Evolutionary conservation across 768 basidiomycete species (phyloP), one percentile per base, ranked within the genome.

Genomic region (Royoungia palumana): DNA sequence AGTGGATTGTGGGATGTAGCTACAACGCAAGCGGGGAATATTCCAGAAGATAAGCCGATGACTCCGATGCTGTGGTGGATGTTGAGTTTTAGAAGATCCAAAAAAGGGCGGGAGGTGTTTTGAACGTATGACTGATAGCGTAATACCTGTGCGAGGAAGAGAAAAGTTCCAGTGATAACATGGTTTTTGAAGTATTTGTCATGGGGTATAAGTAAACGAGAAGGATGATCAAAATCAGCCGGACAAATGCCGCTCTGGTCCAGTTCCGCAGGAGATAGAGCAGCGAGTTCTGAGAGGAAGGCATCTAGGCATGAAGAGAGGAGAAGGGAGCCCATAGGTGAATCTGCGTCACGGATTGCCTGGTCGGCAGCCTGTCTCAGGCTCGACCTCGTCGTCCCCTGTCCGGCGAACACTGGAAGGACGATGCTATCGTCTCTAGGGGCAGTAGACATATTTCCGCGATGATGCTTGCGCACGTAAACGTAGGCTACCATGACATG

Each of bases 381-480:
- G 40, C 67, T 69, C 20, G 68, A 52, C 12, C 64, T 62, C 11
- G 69, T 42, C 4, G 75, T 71, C 3, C 79, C 82, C 57, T 84
- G 82, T 6, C 82, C 81, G 37, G 77, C 71, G 55, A 84, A 84
- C 16, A 81, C 62, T 4, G 78, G 82, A 38, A 83, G 56, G 22
- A 56, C 12, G 50, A 68, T 44, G 19, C n/a, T 35, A 9, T 10
- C 37, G 0, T 27, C 12, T 22, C 42, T 39, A 45, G 49, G 45
- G 53, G 35, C 27, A 12, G 5, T 28, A 22, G 34, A 20, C 55
- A 59, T 59, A 11, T 42, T 22, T n/a, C n/a, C n/a, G 27, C 25
- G 38, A 37, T 13, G 41, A 25, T 22, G 41, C 10, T 27, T 12
- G 37, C 30, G n/a, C 22, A 28, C 24, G 6, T 38, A 21, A n/a